These are phyloP conservation scores for Suillus variegatus DNA, from an alignment of 768 basidiomycete genomes.

Conservation along the genomic window DNA sequence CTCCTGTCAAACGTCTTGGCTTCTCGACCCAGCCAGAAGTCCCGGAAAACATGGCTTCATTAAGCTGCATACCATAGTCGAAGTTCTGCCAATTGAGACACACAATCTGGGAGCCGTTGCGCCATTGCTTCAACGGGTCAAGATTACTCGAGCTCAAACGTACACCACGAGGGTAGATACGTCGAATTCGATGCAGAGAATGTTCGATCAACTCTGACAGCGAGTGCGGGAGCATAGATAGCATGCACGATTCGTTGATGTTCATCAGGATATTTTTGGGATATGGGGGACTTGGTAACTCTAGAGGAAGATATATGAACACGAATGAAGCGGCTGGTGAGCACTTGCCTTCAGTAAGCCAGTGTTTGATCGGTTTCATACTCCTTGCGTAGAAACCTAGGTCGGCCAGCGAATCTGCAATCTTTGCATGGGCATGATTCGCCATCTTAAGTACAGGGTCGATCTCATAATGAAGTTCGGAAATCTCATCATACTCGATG, in stretches of 20 bases:
- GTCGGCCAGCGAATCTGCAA: slow-evolving; percentile 53
- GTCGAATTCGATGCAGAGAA: slow-evolving; percentile 46
- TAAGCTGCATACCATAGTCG: slow-evolving; percentile 57
- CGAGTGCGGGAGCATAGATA: slow-evolving; percentile 40
- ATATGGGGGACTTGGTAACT: slow-evolving; percentile 19
- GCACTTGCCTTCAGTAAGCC: slow-evolving; percentile 43
- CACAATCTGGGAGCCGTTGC: slow-evolving; percentile 56
- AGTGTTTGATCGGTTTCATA: slow-evolving; percentile 57
- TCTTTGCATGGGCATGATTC: slow-evolving; percentile 26
- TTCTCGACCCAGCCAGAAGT: slow-evolving; percentile 57
- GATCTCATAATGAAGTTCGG: slow-evolving; percentile 16
- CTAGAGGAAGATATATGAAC: slow-evolving; percentile 3
- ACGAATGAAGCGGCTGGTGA: neutral
- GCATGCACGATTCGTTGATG: slow-evolving; percentile 53
- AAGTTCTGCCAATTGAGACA: slow-evolving; percentile 67
- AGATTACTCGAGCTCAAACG: slow-evolving; percentile 59
- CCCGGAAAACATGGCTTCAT: slow-evolving; percentile 64
- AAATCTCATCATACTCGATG: slow-evolving; percentile 21
- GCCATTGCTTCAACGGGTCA: slow-evolving; percentile 54
- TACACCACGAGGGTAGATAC: slow-evolving; percentile 59
- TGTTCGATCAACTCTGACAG: slow-evolving; percentile 42
- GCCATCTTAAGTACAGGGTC: slow-evolving; percentile 7
- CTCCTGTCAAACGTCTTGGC: slow-evolving; percentile 35
- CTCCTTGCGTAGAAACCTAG: slow-evolving; percentile 63
- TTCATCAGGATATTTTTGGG: slow-evolving; percentile 55